Evolutionary conservation across 2,329 filamentous ascomycete genomes (phyloP).

Genomic region (Clonostachys rhizophaga): DNA sequence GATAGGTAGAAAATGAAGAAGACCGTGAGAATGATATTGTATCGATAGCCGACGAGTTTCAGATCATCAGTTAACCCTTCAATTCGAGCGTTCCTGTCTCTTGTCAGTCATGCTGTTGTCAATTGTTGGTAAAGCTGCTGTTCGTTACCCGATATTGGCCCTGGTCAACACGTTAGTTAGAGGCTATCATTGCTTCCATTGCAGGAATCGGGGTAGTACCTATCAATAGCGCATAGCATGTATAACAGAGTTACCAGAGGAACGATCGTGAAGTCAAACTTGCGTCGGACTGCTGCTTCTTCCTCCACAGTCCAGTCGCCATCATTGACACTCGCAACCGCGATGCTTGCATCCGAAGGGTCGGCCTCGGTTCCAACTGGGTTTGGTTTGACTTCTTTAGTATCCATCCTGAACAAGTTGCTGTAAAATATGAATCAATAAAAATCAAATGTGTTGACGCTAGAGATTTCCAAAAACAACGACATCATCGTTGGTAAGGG

Average conservation of each 20-base stretch:
- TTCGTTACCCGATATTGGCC: background rate
- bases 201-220: background rate
- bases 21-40: conserved; percentile 52
- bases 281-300: conserved; percentile 40
- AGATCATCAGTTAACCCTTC: conserved; percentile 35
- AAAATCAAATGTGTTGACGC: too few species aligned
- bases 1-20: conserved; percentile 52
- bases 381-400: too few species aligned
- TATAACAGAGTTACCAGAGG: conserved; percentile 48
- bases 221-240: conserved; percentile 34
- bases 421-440: too few species aligned
- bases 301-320: conserved; percentile 41
- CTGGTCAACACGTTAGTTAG: background rate
- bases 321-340: background rate
- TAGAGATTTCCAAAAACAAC: too few species aligned
- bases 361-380: too few species aligned
- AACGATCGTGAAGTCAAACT: conserved; percentile 46
- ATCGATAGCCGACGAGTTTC: conserved; percentile 37
- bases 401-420: too few species aligned
- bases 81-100: background rate
- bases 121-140: background rate
- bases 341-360: background rate
- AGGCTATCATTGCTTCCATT: too few species aligned
- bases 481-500: too few species aligned
- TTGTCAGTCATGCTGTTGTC: background rate